These are phyloP conservation scores for Cryoendolithus antarcticus DNA, from an alignment of 2,329 filamentous ascomycete species.

Conservation along the genomic window DNA sequence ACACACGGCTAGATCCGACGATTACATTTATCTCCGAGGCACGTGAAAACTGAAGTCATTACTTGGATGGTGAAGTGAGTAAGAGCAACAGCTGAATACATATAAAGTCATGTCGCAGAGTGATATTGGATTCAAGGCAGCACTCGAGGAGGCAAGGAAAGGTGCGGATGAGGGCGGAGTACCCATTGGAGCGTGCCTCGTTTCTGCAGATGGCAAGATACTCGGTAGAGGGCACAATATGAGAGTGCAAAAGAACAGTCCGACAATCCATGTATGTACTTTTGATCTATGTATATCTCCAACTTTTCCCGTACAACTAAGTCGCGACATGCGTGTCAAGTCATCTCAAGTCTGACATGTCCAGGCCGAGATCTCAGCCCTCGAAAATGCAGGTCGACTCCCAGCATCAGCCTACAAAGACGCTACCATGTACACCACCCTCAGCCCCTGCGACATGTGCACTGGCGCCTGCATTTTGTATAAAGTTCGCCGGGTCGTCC, in stretches of 20 bases:
- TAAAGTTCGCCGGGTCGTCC: constrained; percentile 59
- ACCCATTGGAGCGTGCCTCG: constrained; percentile 47
- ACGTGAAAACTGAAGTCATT: no score
- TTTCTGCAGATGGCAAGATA: constrained; percentile 57
- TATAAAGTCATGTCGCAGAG: constrained; percentile 16
- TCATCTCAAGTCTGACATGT: neutral
- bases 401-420: constrained; percentile 56
- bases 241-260: constrained; percentile 57
- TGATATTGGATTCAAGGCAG: constrained; percentile 43
- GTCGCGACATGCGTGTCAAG: no score
- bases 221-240: constrained; percentile 64
- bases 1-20: no score
- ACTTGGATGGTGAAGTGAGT: no score
- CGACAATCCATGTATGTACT: constrained; percentile 53
- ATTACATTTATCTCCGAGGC: no score
- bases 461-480: constrained; percentile 68
- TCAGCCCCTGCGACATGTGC: constrained; percentile 73
- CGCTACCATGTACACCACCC: constrained; percentile 71
- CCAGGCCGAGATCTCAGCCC: constrained; percentile 63
- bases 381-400: constrained; percentile 61
- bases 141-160: constrained; percentile 44
- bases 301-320: no score
- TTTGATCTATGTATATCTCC: no score
- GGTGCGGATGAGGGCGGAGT: constrained; percentile 46
- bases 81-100: neutral